Base-by-base conservation (phyloP, 768 basidiomycete genomes). In the Lactarius trivialis region DNA sequence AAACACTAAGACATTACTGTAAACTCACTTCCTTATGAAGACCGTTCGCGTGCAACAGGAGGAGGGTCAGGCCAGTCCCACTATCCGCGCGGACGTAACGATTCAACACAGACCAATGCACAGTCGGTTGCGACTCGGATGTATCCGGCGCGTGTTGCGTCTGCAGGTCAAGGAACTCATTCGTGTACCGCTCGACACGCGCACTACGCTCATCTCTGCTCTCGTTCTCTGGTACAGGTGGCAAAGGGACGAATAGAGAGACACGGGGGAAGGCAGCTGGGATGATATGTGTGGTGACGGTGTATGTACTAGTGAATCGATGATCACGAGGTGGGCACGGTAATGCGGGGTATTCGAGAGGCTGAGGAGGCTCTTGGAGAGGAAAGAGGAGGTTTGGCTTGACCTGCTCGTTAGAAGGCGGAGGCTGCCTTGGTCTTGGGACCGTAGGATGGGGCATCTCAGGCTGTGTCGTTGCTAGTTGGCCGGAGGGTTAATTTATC, bases 11-110 rank as follows among this genome's bases (percentile, higher is more conserved):
- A 15, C 9, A 7, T 26, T 21, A 4, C 4, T 45, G 15, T 19
- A 24, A 19, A 55, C 82, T 53, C 57, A 85, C 90, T 84, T 95
- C 92, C 71, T 94, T 95, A 52, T 82, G 83, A 67, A 95, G 88
- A 1, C 94, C 93, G 72, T 91, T 95, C 2, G 91, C 91, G 71
- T 95, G 93, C 4, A 83, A 82, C 52, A 90, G 76, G 65, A 94
- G 81, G 56, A 95, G 72, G 0, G 91, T 95, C 11, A 89, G 56
- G 0, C 87, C 83, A 26, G 69, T 70, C 34, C 56, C 61, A 11
- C 67, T 63, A 8, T 70, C 75, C 49, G 71, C 73, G 67, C 77
- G 77, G 32, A 81, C 80, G 71, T 88, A 92, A 45, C 91, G 82
- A 69, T 93, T 91, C 36, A 85, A 70, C 56, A 82, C 85, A 56